phyloP scores from a whole-genome alignment of 495 filamentous ascomycete species.

The Penicillium mononematosum region DNA sequence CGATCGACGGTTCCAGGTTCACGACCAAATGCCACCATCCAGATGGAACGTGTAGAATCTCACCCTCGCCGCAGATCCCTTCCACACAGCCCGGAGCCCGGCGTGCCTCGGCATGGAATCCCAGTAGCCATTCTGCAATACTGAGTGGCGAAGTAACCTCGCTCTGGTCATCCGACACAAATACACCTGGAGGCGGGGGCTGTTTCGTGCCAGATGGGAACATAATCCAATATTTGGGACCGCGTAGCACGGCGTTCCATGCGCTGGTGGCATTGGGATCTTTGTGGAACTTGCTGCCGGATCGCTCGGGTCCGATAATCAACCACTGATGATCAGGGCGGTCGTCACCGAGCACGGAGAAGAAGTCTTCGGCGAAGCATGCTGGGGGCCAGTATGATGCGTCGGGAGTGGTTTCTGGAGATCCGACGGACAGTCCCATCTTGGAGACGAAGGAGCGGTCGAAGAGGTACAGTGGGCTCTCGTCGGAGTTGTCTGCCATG shows the following conservation, averaged over 20 bases:
- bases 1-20: slow-evolving; percentile 78
- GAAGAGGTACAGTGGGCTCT: slow-evolving; percentile 92
- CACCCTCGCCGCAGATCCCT: slow-evolving; percentile 81
- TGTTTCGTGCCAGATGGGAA: slow-evolving; percentile 66
- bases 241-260: slow-evolving; percentile 92
- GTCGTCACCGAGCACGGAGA: slow-evolving; percentile 73
- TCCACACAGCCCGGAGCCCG: slow-evolving; percentile 75
- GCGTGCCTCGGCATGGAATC: slow-evolving; percentile 87
- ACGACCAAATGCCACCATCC: slow-evolving; percentile 98
- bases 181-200: slow-evolving; percentile 80
- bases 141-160: slow-evolving; percentile 94
- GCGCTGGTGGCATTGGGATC: slow-evolving; percentile 76
- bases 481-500: slow-evolving; percentile 78
- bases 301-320: slow-evolving; percentile 84
- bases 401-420: slow-evolving; percentile 38
- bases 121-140: slow-evolving; percentile 92
- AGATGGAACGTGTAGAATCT: slow-evolving; percentile 87
- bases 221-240: slow-evolving; percentile 98
- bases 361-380: slow-evolving; percentile 88
- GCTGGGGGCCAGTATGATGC: slow-evolving; percentile 78
- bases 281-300: slow-evolving; percentile 96
- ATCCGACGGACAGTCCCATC: slow-evolving; percentile 68
- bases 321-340: slow-evolving; percentile 91
- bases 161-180: slow-evolving; percentile 85
- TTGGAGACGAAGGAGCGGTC: slow-evolving; percentile 85